Evolutionary conservation across 2,329 filamentous ascomycete genomes (phyloP), one percentile per base, ranked within the genome.

Genomic region (Calonectria henricotiae): DNA sequence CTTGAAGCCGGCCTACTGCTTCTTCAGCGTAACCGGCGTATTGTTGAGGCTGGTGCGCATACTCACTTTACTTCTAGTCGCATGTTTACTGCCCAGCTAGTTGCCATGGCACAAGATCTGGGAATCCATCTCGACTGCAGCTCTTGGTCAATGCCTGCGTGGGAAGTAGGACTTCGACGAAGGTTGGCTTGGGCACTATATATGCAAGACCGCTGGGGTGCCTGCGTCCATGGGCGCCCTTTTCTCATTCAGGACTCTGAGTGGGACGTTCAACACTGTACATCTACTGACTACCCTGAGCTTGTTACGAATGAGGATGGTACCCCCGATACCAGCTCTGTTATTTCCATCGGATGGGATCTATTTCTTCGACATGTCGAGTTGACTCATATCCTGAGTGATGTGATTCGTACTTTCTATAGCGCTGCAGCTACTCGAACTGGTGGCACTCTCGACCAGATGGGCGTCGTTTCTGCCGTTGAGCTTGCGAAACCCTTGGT

Each of bases 171-270:
- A 0, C 81, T 92, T 20, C 83, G 91, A 15, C 88, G 89, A 74
- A 83, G 91, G 15, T 80, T 92, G 0, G 89, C 88, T 0, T 93
- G 91, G 90, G 90, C 87, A 2, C 79, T 91, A 0, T 92, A 87
- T 71, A 89, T 91, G 84, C 90, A 92, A 76, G 90, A 92, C 72
- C 90, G 88, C 74, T 91, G 88, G 89, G 86, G 87, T 2, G 85
- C 87, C 2, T 82, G 90, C 43, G 86, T 89, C 32, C 87, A 89
- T 72, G 89, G 89, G 8, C 83, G 89, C 30, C 89, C 88, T 12
- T 87, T 86, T 27, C 86, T 90, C 62, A 87, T 91, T 27, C 79
- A 80, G 12, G 79, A 83, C 3, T 83, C 83, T 8, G 88, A 90
- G 74, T 91, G 90, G 89, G 86, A 86, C 27, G 85, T 90, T 2